These are phyloP conservation scores for Quercus phellos DNA, from an alignment of 331 rosid species.

Conservation along the genomic window DNA sequence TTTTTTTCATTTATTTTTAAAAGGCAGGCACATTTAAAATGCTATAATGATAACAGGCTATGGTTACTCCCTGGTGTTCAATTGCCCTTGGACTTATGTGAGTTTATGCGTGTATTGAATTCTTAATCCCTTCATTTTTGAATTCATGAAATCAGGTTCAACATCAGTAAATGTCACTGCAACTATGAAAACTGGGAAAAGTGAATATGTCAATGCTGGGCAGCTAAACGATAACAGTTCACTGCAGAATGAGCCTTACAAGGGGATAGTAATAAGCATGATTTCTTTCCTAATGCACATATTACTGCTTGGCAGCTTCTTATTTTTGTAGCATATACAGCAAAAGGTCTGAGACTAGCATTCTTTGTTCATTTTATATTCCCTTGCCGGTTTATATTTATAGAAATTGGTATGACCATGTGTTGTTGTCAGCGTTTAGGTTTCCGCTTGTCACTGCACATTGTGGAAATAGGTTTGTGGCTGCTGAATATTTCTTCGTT, in stretches of 20 bases:
- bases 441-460: conserved; percentile 19
- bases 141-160: conserved; percentile 54
- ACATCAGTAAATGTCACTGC: conserved; percentile 80
- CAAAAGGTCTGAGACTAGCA: conserved; percentile 5
- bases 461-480: conserved; percentile 19
- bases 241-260: conserved; percentile 23
- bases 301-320: conserved; percentile 33
- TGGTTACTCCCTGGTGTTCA: background rate
- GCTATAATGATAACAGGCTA: background rate
- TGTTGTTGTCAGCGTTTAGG: conserved; percentile 15
- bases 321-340: conserved; percentile 40
- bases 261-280: conserved; percentile 26
- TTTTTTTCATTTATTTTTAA: too few species aligned
- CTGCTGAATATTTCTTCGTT: conserved; percentile 16
- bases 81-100: background rate
- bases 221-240: conserved; percentile 51
- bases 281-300: conserved; percentile 44
- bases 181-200: conserved; percentile 50
- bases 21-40: too few species aligned
- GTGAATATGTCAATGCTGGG: conserved; percentile 78
- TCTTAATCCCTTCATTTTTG: conserved; percentile 9
- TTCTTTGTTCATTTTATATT: conserved; percentile 34
- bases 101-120: background rate
- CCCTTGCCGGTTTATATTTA: conserved; percentile 44
- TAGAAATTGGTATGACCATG: conserved; percentile 35